These are phyloP conservation scores for Tulasnella sp. DNA, from an alignment of 768 basidiomycete genomes.

Conservation along the genomic window DNA sequence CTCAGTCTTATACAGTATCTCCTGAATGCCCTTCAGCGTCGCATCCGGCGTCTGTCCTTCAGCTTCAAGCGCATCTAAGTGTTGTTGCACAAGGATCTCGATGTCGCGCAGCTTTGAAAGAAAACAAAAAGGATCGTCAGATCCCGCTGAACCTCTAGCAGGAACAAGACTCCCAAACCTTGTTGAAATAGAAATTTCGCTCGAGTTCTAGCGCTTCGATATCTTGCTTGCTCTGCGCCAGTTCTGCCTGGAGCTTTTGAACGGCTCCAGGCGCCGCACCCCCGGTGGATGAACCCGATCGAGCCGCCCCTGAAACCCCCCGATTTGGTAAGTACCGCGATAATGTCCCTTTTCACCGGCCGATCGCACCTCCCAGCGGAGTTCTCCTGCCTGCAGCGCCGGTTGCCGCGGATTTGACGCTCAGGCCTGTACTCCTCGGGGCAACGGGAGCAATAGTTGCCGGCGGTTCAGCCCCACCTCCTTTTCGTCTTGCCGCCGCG, in stretches of 20 bases:
- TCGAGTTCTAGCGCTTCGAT: constrained; percentile 95
- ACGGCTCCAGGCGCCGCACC: constrained; percentile 39
- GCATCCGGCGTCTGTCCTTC: constrained; percentile 53
- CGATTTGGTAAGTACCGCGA: not conserved
- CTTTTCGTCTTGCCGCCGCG: constrained; percentile 73
- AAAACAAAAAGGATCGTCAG: not conserved
- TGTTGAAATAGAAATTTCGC: constrained; percentile 96
- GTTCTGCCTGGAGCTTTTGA: constrained; percentile 61
- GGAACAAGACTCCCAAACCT: constrained; percentile 50
- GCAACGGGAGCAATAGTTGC: constrained; percentile 70
- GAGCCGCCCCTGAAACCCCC: constrained; percentile 5
- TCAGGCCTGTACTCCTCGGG: not conserved
- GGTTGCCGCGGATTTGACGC: constrained; percentile 1
- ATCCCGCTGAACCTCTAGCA: not conserved
- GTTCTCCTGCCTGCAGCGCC: constrained; percentile 21
- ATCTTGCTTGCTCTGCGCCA: constrained; percentile 75
- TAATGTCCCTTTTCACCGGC: not conserved
- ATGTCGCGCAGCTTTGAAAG: constrained; percentile 78
- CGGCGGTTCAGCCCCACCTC: constrained; percentile 63
- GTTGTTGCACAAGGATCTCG: constrained; percentile 86
- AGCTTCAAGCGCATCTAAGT: constrained; percentile 59
- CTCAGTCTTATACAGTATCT: constrained; percentile 67
- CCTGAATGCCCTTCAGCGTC: constrained; percentile 74
- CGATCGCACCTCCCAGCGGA: constrained; percentile 29
- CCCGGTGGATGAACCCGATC: constrained; percentile 39